These are phyloP conservation scores for Crithidia fasciculata DNA, from an alignment of 208 protist genomes.

Conservation along the genomic window DNA sequence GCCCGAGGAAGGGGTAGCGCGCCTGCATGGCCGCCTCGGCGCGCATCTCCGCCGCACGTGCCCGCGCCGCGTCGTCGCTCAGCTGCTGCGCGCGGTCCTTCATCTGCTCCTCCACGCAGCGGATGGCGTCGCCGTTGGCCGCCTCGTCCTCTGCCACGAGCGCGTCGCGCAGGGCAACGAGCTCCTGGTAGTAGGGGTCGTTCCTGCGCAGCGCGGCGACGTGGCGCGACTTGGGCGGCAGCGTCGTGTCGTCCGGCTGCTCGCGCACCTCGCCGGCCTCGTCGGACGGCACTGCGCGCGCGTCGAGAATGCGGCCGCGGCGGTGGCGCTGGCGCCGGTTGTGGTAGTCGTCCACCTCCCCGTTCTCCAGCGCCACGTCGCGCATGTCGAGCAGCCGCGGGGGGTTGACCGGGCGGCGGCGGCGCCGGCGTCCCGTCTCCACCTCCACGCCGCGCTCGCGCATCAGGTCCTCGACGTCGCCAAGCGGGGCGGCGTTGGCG, in stretches of 20 bases:
- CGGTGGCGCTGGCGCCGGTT: conserved; percentile 22
- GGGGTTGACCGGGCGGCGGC: neutral
- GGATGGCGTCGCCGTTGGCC: neutral
- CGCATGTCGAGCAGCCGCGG: conserved; percentile 40
- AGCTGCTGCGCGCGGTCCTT: conserved; percentile 39
- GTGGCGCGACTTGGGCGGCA: conserved; percentile 24
- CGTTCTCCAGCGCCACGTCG: conserved; percentile 37
- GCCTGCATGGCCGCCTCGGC: too few relatives aligned
- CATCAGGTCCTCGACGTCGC: too few relatives aligned
- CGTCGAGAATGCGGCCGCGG: too few relatives aligned
- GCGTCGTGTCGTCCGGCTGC: conserved; percentile 13
- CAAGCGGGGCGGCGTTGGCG: too few relatives aligned
- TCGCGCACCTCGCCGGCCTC: conserved; percentile 6
- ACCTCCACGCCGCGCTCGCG: too few relatives aligned
- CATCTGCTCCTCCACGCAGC: conserved; percentile 22
- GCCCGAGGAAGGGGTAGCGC: too few relatives aligned
- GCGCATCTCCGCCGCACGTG: too few relatives aligned
- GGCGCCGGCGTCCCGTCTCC: too few relatives aligned
- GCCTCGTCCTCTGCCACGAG: neutral
- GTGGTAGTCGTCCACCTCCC: conserved; percentile 35
- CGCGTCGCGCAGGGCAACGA: too few relatives aligned
- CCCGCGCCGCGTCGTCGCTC: conserved; percentile 15
- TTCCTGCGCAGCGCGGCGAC: too few relatives aligned
- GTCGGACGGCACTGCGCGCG: too few relatives aligned
- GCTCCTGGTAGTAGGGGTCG: too few relatives aligned